Base-by-base conservation (phyloP, 129 eudicot genomes). In the Pittosporum tobira region DNA sequence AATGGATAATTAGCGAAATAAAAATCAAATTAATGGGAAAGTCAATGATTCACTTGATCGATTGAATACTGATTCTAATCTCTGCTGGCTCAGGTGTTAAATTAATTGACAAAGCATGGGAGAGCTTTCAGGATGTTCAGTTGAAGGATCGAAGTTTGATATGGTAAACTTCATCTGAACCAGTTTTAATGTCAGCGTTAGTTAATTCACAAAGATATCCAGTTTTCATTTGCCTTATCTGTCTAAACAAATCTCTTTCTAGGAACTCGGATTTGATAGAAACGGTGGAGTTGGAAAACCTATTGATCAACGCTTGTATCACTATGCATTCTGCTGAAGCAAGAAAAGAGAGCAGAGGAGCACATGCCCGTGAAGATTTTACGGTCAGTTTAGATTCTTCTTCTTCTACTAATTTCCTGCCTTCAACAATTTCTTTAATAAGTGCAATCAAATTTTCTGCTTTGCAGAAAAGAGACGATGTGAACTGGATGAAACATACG, bases 271-370 rank as follows among this genome's bases (percentile, higher is more conserved):
- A 90, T 76, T 80, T 90, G 87, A 58, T 90, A 40, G 97, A 90
- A 74, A 85, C 94, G 9, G 59, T 90, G 31, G 97, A 90, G 78
- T 71, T 90, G 67, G 97, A 89, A 59, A 89, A 89, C 68, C 87
- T 89, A 44, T 73, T 89, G 67, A 89, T 89, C 23, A 89, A 89
- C 71, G 95, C 95, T 15, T 75, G 94, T 49, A 68, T 90, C 57
- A 86, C 95, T 53, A 90, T 90, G 97, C 97, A 90, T 81, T 90
- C 97, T 38, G 97, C 97, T 65, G 97, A 90, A 75, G 97, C 97
- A 20, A 82, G 97, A 74, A 90, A 85, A 71, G 97, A 90, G 69
- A 90, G 97, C 65, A 85, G 97, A 78, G 97, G 97, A 71, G 97
- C 97, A 40, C 97, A 90, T 76, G 97, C 97, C 1, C 95, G 97